Percentiles rank a stretch among this genome's conserved stretches.
Conservation (phyloP, 176 grass and related monocot genomes). For the Chrysopogon serrulatus region DNA sequence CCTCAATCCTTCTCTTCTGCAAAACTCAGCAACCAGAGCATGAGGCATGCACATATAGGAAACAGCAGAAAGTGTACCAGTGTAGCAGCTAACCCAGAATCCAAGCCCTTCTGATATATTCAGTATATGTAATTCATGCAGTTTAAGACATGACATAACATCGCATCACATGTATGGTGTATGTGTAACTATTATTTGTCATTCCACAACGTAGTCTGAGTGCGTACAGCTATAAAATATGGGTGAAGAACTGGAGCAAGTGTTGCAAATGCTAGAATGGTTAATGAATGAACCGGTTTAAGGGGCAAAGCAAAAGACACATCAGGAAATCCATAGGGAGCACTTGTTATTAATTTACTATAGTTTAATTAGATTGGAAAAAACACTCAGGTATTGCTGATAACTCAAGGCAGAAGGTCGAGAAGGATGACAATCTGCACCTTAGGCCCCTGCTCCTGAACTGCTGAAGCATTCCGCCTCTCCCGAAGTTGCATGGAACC, state of each 20-base stretch:
- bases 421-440: neutral
- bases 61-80: neutral
- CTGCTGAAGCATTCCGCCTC: neutral
- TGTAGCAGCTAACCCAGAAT: neutral
- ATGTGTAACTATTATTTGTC: neutral
- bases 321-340: neutral
- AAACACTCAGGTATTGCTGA: too few relatives aligned
- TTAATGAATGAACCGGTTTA: neutral
- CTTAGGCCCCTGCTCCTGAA: neutral
- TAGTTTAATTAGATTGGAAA: neutral
- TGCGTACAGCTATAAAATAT: neutral
- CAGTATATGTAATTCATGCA: neutral
- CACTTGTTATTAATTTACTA: neutral
- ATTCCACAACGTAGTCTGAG: neutral
- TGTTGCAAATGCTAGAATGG: neutral
- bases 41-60: neutral
- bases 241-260: neutral
- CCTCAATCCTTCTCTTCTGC: constrained; percentile 9
- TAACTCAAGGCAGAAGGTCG: neutral
- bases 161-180: neutral
- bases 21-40: neutral
- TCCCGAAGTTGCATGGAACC: neutral
- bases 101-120: neutral
- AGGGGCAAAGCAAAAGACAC: neutral
- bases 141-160: too few relatives aligned